Conservation (phyloP, 2,329 filamentous ascomycete species). For the Camillea tinctor region DNA sequence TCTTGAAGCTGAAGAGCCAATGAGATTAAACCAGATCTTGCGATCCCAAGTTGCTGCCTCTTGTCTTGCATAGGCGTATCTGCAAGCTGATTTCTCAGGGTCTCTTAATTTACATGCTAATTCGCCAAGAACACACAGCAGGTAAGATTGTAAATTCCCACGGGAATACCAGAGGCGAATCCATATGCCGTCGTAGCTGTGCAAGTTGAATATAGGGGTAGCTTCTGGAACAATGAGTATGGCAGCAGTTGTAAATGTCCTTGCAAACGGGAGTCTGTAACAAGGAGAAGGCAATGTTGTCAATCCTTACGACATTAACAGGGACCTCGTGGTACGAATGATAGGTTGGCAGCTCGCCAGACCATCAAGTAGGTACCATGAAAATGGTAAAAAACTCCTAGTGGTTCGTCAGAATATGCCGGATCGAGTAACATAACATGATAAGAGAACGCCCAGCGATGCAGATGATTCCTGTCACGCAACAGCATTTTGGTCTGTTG, state of each 20-base stretch:
- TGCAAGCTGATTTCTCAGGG: neutral
- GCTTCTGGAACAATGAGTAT: neutral
- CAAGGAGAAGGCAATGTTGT: neutral
- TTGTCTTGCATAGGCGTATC: neutral
- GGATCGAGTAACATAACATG: neutral
- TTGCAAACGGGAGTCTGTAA: neutral
- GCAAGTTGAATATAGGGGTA: neutral
- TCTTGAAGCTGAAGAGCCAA: neutral
- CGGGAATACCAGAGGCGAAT: neutral
- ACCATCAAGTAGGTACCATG: neutral
- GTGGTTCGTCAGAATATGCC: neutral
- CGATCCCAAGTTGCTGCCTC: neutral
- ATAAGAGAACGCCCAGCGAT: neutral
- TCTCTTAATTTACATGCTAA: neutral
- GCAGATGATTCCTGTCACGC: neutral
- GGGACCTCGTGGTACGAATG: constrained; percentile 18
- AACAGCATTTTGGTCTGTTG: neutral
- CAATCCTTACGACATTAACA: neutral
- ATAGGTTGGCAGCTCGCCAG: constrained; percentile 19
- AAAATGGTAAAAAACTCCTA: neutral
- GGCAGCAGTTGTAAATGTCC: neutral
- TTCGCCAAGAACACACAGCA: neutral
- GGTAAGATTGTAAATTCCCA: neutral
- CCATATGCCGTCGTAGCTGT: neutral
- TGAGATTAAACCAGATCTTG: neutral